phyloP scores from a whole-genome alignment of 2,329 filamentous ascomycete species.

The Sporothrix curviconia region DNA sequence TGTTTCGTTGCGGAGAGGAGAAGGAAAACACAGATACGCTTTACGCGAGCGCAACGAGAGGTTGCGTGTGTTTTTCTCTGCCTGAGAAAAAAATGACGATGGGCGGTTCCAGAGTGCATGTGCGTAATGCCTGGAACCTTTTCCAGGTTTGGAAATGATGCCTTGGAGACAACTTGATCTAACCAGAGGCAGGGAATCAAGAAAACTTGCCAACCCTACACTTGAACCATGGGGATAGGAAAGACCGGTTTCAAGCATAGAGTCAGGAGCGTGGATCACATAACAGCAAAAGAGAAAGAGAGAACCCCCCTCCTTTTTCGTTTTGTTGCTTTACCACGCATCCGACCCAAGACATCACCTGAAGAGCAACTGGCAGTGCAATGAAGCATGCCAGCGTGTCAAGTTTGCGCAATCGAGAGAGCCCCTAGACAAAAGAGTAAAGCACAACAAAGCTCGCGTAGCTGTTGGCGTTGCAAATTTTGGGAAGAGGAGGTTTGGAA shows the following conservation, averaged over 20 bases:
- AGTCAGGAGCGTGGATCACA: conserved; percentile 71
- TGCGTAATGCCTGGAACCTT: conserved; percentile 13
- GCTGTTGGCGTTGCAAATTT: conserved; percentile 26
- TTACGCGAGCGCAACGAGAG: background rate
- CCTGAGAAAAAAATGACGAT: conserved; percentile 39
- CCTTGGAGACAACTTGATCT: conserved; percentile 63
- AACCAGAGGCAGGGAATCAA: conserved; percentile 47
- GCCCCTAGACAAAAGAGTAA: conserved; percentile 88
- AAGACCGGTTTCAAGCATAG: conserved; percentile 65
- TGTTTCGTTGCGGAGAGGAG: conserved; percentile 50
- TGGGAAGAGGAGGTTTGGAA: conserved; percentile 20
- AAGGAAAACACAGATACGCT: conserved; percentile 28
- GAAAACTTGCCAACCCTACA: conserved; percentile 65
- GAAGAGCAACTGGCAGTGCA: conserved; percentile 62
- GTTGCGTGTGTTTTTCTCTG: conserved; percentile 5
- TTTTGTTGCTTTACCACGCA: conserved; percentile 56
- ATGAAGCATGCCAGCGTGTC: conserved; percentile 67
- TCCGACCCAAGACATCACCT: conserved; percentile 83
- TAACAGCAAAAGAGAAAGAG: conserved; percentile 47
- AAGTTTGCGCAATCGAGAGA: conserved; percentile 83
- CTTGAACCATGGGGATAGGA: conserved; percentile 54
- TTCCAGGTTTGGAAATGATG: conserved; percentile 28
- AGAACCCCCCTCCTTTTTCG: background rate
- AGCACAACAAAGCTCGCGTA: conserved; percentile 62
- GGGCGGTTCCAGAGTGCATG: conserved; percentile 1